Conservation (phyloP, 208 protist species). For the Leishmania braziliensis region DNA sequence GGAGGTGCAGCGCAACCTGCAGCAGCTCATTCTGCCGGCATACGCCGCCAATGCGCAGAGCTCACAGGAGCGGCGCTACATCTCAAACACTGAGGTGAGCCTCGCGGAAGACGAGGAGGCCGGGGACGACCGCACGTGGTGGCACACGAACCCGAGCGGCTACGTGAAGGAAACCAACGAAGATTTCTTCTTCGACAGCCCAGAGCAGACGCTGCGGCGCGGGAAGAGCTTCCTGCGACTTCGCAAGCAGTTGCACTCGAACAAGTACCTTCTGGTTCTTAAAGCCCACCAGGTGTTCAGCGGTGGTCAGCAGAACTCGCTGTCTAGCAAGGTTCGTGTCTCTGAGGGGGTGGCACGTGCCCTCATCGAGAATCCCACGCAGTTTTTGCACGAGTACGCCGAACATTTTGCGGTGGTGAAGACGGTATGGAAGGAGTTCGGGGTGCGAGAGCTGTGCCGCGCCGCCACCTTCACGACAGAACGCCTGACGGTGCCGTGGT, state of each 20-base stretch:
- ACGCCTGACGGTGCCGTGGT: conserved; percentile 62
- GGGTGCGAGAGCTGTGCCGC: conserved; percentile 40
- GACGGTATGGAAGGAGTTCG: conserved; percentile 62
- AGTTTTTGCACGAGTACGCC: conserved; percentile 49
- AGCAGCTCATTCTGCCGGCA: conserved; percentile 15
- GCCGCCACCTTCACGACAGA: conserved; percentile 60
- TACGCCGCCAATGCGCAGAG: background rate
- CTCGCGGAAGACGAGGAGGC: conserved; percentile 6
- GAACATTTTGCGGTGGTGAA: conserved; percentile 50
- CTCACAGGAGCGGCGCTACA: conserved; percentile 20
- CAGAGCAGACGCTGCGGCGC: conserved; percentile 35
- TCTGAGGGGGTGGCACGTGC: conserved; percentile 50
- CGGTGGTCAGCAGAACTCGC: conserved; percentile 42
- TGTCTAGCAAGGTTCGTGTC: conserved; percentile 41
- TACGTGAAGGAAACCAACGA: conserved; percentile 54
- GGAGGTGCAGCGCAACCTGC: conserved; percentile 56
- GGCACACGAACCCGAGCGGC: conserved; percentile 21
- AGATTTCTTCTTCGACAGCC: conserved; percentile 80
- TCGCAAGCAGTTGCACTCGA: conserved; percentile 35
- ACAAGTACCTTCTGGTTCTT: conserved; percentile 51
- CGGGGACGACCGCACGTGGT: conserved; percentile 16
- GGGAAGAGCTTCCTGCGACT: conserved; percentile 58
- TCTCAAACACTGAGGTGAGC: conserved; percentile 29
- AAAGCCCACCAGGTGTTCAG: conserved; percentile 59
- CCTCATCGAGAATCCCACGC: conserved; percentile 52